These are phyloP conservation scores for Cytospora leucostoma DNA, from an alignment of 2,329 filamentous ascomycete species.

Conservation along the genomic window DNA sequence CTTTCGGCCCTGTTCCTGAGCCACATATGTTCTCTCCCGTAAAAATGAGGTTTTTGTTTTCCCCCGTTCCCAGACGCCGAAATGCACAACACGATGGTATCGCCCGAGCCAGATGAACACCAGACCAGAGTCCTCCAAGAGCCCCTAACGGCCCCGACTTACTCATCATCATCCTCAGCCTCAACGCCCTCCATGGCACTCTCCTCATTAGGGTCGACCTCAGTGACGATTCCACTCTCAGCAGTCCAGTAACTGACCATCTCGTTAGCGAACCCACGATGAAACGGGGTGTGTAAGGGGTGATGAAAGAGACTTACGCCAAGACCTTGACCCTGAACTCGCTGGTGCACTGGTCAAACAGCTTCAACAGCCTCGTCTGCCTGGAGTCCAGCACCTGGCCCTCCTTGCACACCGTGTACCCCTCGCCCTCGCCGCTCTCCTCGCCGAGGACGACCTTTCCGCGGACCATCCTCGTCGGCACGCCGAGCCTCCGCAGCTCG, in stretches of 20 bases:
- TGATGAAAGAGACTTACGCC: conserved; percentile 56
- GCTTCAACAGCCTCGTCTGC: conserved; percentile 90
- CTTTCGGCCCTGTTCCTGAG: not conserved
- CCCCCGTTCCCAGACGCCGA: conserved; percentile 21
- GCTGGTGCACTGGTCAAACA: conserved; percentile 86
- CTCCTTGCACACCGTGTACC: conserved; percentile 81
- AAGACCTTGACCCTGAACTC: conserved; percentile 84
- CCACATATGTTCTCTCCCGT: conserved; percentile 4
- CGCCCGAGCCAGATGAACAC: conserved; percentile 4
- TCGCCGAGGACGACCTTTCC: conserved; percentile 77
- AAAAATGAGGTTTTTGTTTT: not conserved
- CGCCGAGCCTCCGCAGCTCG: conserved; percentile 81
- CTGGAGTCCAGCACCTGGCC: conserved; percentile 84
- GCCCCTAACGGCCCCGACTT: not conserved
- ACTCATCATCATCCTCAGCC: conserved; percentile 33
- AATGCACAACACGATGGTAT: conserved; percentile 24
- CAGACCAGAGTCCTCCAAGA: not conserved
- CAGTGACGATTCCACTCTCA: conserved; percentile 59
- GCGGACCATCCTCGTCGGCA: conserved; percentile 86
- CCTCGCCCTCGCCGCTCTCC: conserved; percentile 54
- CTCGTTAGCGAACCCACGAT: conserved; percentile 26
- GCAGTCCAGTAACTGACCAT: conserved; percentile 60
- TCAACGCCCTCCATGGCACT: conserved; percentile 32
- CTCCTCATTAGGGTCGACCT: conserved; percentile 47
- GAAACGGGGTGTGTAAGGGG: not conserved